These are phyloP conservation scores for Ramalina peruviana DNA, from an alignment of 495 filamentous ascomycete genomes.

Conservation along the genomic window DNA sequence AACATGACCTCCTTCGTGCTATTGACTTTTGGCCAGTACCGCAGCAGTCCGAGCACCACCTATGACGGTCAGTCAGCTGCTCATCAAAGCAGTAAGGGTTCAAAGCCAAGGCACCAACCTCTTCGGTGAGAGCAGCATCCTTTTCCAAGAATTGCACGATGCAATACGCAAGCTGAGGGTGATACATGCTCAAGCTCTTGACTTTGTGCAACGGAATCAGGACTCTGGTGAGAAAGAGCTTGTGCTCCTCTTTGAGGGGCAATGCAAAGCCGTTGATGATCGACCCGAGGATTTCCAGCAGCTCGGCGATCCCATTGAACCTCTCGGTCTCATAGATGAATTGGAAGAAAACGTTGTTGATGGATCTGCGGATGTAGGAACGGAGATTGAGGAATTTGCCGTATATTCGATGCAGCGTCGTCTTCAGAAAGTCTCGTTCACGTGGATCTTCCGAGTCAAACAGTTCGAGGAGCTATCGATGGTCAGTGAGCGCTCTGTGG, in stretches of 20 bases:
- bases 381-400: constrained; percentile 97
- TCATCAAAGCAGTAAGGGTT: constrained; percentile 2
- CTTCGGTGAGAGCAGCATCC: constrained; percentile 92
- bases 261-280: constrained; percentile 99
- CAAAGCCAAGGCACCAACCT: constrained; percentile 38
- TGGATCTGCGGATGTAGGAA: constrained; percentile 93
- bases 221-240: constrained; percentile 89
- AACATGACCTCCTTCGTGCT: constrained; percentile 99
- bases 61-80: constrained; percentile 18
- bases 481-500: constrained; percentile 7
- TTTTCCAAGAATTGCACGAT: constrained; percentile 99
- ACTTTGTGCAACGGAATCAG: constrained; percentile 93
- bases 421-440: constrained; percentile 96
- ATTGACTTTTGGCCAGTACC: constrained; percentile 98
- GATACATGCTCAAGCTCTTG: constrained; percentile 99
- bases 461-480: constrained; percentile 65
- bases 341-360: constrained; percentile 99
- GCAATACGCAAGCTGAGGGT: constrained; percentile 95
- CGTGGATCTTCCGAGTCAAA: constrained; percentile 98
- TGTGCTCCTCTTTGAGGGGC: constrained; percentile 97
- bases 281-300: constrained; percentile 92
- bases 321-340: constrained; percentile 98
- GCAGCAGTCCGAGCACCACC: constrained; percentile 87
- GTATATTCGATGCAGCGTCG: constrained; percentile 94
- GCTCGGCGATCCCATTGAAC: constrained; percentile 95